phyloP scores from a whole-genome alignment of 305 asterid species.

The Fraxinus floribunda region DNA sequence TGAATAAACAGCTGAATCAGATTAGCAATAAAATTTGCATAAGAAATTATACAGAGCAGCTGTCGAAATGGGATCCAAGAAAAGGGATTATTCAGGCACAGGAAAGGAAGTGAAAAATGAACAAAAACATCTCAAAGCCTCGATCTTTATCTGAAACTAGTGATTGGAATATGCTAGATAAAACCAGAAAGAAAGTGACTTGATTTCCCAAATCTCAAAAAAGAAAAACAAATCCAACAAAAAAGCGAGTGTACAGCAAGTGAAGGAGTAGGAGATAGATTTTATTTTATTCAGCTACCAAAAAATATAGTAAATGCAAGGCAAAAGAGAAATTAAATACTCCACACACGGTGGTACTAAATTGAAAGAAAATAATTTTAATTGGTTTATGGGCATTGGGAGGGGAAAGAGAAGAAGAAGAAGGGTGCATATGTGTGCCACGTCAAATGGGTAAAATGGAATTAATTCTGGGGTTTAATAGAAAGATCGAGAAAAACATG shows the following conservation, averaged over 20 bases:
- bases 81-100: not conserved
- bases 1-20: not conserved
- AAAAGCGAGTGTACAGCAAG: not conserved
- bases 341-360: conserved; percentile 20
- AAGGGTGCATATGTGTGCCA: conserved; percentile 26
- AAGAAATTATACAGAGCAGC: not conserved
- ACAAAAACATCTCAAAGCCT: conserved; percentile 14
- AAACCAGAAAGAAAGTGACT: not conserved
- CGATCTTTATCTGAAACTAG: conserved; percentile 21
- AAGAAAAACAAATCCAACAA: not conserved
- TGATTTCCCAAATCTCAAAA: not conserved
- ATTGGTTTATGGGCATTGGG: conserved; percentile 16
- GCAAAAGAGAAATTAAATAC: not conserved
- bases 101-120: conserved; percentile 4
- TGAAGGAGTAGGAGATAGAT: not conserved
- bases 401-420: not conserved
- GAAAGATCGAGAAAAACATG: conserved; percentile 49
- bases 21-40: not conserved
- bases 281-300: not conserved
- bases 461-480: conserved; percentile 9
- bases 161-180: conserved; percentile 5
- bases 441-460: conserved; percentile 26
- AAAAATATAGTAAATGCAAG: not conserved
- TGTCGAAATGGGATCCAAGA: not conserved
- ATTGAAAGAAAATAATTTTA: conserved; percentile 16